phyloP scores from a whole-genome alignment of 1,139 yeast genomes.

The Geotrichum candidum region DNA sequence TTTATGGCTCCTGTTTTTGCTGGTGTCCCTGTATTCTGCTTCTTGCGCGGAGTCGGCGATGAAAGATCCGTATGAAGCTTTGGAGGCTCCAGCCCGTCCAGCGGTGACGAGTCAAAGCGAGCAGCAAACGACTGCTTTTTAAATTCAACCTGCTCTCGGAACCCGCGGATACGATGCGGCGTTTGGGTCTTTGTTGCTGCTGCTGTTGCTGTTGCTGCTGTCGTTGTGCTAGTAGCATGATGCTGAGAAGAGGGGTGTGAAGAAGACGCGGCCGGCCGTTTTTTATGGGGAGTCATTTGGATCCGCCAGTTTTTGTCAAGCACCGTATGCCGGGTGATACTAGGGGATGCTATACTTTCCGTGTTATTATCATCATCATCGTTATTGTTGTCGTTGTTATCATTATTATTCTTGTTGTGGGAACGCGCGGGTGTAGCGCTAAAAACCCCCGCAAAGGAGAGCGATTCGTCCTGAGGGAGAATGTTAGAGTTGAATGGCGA shows the following conservation, averaged over 20 bases:
- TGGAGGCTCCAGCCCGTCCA: conserved; percentile 12
- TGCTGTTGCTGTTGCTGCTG: not conserved
- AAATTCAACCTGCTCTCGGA: not conserved
- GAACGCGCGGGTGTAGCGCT: not conserved
- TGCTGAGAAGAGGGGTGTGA: not conserved
- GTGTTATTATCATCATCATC: not conserved
- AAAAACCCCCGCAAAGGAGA: not conserved
- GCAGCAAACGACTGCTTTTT: conserved; percentile 11
- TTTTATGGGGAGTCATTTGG: conserved; percentile 32
- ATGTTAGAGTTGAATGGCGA: conserved; percentile 14
- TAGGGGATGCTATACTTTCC: conserved; percentile 1
- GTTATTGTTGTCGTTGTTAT: not conserved
- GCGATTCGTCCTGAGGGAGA: conserved; percentile 18
- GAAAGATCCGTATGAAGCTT: conserved; percentile 9
- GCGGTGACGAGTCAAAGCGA: conserved; percentile 15
- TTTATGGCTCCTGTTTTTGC: not conserved
- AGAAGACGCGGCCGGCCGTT: not conserved
- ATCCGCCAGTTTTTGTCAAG: conserved; percentile 35
- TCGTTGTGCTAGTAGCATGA: too few relatives aligned
- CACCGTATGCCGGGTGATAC: conserved; percentile 34
- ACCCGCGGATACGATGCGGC: conserved; percentile 2
- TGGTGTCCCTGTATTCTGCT: not conserved
- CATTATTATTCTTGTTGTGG: not conserved
- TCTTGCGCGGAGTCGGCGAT: conserved; percentile 9
- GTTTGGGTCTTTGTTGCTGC: not conserved